These are phyloP conservation scores for Aspergillus steynii DNA, from an alignment of 495 filamentous ascomycete genomes.

Conservation along the genomic window DNA sequence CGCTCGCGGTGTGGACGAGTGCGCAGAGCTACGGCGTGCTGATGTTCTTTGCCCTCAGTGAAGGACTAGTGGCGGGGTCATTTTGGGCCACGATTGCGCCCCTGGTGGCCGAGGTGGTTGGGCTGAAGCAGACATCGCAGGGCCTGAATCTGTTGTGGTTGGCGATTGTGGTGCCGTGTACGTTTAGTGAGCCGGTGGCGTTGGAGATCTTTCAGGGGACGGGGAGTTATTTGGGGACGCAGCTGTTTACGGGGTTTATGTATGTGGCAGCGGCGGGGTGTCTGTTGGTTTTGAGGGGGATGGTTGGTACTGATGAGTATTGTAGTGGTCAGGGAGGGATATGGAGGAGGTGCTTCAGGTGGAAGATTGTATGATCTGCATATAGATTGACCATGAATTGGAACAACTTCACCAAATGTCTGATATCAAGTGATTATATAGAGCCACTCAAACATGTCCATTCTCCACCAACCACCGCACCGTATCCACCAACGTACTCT, in stretches of 20 bases:
- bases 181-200: constrained; percentile 68
- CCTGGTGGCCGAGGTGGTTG: constrained; percentile 70
- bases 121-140: constrained; percentile 57
- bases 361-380: not conserved
- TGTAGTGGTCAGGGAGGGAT: not conserved
- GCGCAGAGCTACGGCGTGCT: constrained; percentile 60
- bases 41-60: constrained; percentile 64
- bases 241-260: constrained; percentile 61
- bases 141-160: constrained; percentile 66
- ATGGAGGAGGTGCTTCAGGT: not conserved
- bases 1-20: constrained; percentile 70
- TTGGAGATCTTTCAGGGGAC: constrained; percentile 55
- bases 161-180: constrained; percentile 62
- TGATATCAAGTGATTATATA: too few relatives aligned
- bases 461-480: constrained; percentile 19
- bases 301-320: not conserved
- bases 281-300: constrained; percentile 50
- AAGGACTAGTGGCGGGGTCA: constrained; percentile 63
- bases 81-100: constrained; percentile 71
- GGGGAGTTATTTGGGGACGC: constrained; percentile 56
- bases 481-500: constrained; percentile 50
- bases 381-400: too few relatives aligned
- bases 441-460: not conserved
- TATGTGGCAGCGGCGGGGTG: constrained; percentile 56
- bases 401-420: too few relatives aligned